These are phyloP conservation scores for Aristolochia contorta DNA, from an alignment of 164 flowering plant genomes.

Conservation along the genomic window DNA sequence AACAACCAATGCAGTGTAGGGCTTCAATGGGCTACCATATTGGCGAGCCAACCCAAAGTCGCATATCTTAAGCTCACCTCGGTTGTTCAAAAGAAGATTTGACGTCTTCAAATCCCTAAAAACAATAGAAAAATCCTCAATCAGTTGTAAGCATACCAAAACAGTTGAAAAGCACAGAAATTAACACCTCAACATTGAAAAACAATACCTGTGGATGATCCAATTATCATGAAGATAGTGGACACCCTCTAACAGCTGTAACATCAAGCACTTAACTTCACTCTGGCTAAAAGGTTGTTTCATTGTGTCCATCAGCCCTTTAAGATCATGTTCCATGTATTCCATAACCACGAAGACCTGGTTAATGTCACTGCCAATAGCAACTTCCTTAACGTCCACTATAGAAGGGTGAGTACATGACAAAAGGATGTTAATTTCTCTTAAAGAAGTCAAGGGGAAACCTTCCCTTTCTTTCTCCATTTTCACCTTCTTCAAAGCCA, in stretches of 20 bases:
- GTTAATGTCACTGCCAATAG: constrained; percentile 76
- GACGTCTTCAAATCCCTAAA: constrained; percentile 83
- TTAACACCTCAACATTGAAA: neutral
- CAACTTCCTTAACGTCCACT: constrained; percentile 98
- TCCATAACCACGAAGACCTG: constrained; percentile 99
- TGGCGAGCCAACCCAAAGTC: constrained; percentile 99
- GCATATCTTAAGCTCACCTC: constrained; percentile 95
- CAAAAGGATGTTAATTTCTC: constrained; percentile 95
- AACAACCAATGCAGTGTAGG: constrained; percentile 94
- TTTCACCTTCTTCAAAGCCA: constrained; percentile 92
- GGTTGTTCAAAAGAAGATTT: constrained; percentile 80
- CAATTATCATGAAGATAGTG: constrained; percentile 97
- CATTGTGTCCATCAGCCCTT: constrained; percentile 82
- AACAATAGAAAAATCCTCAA: neutral
- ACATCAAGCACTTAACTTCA: constrained; percentile 93
- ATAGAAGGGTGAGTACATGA: constrained; percentile 89
- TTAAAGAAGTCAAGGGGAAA: constrained; percentile 85
- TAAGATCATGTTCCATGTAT: constrained; percentile 98
- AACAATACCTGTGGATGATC: constrained; percentile 70
- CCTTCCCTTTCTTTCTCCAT: constrained; percentile 99
- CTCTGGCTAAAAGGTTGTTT: constrained; percentile 86
- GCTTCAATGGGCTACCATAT: constrained; percentile 94
- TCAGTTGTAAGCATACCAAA: too few species aligned
- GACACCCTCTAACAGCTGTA: constrained; percentile 78
- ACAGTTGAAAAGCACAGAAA: neutral